Evolutionary conservation across 2,329 filamentous ascomycete genomes (phyloP).

Genomic region (Sporothrix euskadiensis): DNA sequence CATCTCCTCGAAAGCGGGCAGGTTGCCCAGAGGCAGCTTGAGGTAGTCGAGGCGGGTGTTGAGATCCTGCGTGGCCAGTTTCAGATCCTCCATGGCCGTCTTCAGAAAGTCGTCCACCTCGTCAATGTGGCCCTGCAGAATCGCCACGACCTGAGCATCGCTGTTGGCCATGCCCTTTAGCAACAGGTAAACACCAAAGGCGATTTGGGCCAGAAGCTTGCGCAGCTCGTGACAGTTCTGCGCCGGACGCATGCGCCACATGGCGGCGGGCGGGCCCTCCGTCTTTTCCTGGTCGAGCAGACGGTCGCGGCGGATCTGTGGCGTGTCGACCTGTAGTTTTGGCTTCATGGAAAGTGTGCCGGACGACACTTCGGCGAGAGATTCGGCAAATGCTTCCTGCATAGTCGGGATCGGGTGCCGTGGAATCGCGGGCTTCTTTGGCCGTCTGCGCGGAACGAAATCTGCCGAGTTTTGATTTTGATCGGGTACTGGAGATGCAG

Average conservation of each 20-base stretch:
- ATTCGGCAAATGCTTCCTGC: constrained; percentile 82
- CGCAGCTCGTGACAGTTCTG: constrained; percentile 83
- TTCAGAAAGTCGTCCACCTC: constrained; percentile 92
- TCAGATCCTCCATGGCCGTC: constrained; percentile 79
- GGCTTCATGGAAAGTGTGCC: constrained; percentile 50
- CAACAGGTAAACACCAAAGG: constrained; percentile 87
- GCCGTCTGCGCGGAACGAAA: constrained; percentile 16
- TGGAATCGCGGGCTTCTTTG: constrained; percentile 38
- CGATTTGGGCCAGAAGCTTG: constrained; percentile 89
- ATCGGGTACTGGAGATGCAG: constrained; percentile 21
- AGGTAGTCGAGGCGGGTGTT: constrained; percentile 76
- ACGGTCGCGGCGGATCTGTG: constrained; percentile 62
- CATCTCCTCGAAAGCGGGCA: constrained; percentile 81
- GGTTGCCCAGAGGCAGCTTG: constrained; percentile 79
- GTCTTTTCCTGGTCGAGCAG: constrained; percentile 68
- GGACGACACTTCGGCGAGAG: constrained; percentile 69
- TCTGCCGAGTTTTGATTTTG: constrained; percentile 24
- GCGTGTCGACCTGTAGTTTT: constrained; percentile 56
- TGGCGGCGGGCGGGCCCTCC: constrained; percentile 68
- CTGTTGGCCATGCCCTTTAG: constrained; percentile 85
- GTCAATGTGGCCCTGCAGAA: constrained; percentile 88
- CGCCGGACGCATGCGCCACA: constrained; percentile 73
- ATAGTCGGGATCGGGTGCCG: constrained; percentile 72
- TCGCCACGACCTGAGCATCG: constrained; percentile 81
- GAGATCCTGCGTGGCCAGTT: constrained; percentile 75